Evolutionary conservation across 176 grass and related monocot species (phyloP), one percentile per base, ranked within the genome.

Genomic region (Lolium perenne): DNA sequence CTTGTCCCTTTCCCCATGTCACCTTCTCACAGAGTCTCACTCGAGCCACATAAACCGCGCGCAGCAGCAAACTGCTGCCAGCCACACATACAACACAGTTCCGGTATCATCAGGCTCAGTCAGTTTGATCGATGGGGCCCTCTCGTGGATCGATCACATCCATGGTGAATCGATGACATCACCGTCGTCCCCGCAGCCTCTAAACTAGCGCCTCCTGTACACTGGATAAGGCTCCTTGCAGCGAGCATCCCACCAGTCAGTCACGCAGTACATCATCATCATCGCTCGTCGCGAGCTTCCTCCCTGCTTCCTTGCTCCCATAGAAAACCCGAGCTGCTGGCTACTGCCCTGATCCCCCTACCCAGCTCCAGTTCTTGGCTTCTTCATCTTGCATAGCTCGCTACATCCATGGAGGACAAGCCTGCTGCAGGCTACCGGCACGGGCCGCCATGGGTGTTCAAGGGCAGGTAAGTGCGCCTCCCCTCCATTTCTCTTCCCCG

Each of bases 401-500:
- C 73, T 11, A 15, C 64, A 77, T 77, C 66, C 80, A 98, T 57
- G 53, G 80, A 89, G 67, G 84, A 50, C 45, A 21, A 5, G 76
- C 22, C 21, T 15, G 63, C 89, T 21, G 49, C 82, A 10, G 89
- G 86, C 46, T 98, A 98, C 82, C 25, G 50, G 51, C 69, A 74
- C 21, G 96, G 96, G 16, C 92, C 93, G 54, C 96, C 96, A 2
- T 98, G 96, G 96, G 88, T 95, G 64, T 98, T 98, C 86, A 94
- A 53, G 61, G 96, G 96, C 86, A 95, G 96, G 96, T 72, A 89
- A 91, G 88, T 10, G 17, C 55, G 2, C 22, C 40, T 41, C 1
- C 4, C 2, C 14, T 32, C 20, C 51, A 14, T 9, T 51, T 0
- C 14, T 6, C 3, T 26, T 10, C 13, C 41, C 41, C 41, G 41